Evolutionary conservation across 2,329 filamentous ascomycete species (phyloP).

Genomic region (Colletotrichum somersetense): DNA sequence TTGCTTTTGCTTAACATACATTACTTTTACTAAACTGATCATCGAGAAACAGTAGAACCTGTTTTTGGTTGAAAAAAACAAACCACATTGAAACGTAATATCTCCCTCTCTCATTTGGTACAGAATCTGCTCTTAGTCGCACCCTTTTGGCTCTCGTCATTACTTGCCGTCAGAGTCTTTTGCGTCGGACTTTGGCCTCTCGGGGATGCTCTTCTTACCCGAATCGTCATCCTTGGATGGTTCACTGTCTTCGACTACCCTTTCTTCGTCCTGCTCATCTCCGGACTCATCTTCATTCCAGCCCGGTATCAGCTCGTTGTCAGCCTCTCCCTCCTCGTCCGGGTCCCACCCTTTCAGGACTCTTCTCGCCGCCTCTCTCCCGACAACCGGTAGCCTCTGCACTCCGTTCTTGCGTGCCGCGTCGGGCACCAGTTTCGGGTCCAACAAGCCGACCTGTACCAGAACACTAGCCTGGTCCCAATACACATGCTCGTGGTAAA

Average conservation of each 20-base stretch:
- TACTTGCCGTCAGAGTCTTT: not conserved
- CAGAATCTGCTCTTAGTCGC: not conserved
- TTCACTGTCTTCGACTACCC: not conserved
- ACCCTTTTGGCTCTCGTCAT: not conserved
- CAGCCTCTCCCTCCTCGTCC: constrained; percentile 57
- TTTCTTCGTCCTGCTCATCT: not conserved
- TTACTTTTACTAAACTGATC: not conserved
- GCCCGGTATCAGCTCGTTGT: constrained; percentile 56
- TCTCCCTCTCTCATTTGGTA: not conserved
- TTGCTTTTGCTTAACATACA: too few species aligned
- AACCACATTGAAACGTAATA: too few species aligned
- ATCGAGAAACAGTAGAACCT: not conserved
- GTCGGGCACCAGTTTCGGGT: constrained; percentile 54
- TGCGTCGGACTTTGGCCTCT: constrained; percentile 10
- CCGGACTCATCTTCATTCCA: constrained; percentile 48
- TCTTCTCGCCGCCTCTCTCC: constrained; percentile 54
- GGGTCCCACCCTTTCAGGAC: constrained; percentile 51
- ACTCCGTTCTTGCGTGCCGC: constrained; percentile 52
- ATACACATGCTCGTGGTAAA: constrained; percentile 73
- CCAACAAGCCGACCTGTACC: constrained; percentile 69
- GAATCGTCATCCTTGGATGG: not conserved
- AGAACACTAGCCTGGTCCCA: constrained; percentile 75
- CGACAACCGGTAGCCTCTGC: constrained; percentile 55
- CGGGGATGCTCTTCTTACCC: not conserved
- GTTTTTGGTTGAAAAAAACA: too few species aligned